phyloP scores from a whole-genome alignment of 257 asterid species.

The Solanum tarapatanum region DNA sequence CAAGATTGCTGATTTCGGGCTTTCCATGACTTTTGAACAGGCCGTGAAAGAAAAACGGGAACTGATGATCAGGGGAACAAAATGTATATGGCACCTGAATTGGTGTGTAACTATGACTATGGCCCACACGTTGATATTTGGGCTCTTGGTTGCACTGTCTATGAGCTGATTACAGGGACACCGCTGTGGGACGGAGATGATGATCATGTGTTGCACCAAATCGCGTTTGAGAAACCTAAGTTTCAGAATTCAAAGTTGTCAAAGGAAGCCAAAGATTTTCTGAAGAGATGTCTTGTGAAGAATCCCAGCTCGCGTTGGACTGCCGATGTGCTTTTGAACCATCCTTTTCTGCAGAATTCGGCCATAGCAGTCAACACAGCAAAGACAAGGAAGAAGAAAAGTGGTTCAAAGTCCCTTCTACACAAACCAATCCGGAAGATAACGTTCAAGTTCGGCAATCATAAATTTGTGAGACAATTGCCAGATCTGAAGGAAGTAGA shows the following conservation, averaged over 20 bases:
- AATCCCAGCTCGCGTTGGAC: not conserved
- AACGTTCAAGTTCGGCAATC: not conserved
- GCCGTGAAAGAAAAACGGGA: not conserved
- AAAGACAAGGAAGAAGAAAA: no score
- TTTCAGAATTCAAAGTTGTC: not conserved
- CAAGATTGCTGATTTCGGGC: constrained; percentile 3
- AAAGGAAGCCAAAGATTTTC: not conserved
- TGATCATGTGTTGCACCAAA: not conserved
- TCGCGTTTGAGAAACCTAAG: not conserved
- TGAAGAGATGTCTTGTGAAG: not conserved
- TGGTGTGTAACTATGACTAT: not conserved
- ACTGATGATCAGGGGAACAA: not conserved
- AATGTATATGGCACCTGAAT: constrained; percentile 5
- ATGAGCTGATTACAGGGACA: constrained; percentile 2
- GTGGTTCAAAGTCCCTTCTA: no score
- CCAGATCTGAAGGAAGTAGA: not conserved
- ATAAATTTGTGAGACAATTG: not conserved
- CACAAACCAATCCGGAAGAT: not conserved
- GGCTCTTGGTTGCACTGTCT: constrained; percentile 8
- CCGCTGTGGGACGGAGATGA: not conserved
- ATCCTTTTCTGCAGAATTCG: not conserved
- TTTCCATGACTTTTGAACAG: not conserved
- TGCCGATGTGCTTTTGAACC: not conserved
- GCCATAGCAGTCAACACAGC: not conserved
- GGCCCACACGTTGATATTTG: not conserved